These are phyloP conservation scores for Coccomyxa sp. DNA, from an alignment of 139 green algal genomes.

Conservation along the genomic window DNA sequence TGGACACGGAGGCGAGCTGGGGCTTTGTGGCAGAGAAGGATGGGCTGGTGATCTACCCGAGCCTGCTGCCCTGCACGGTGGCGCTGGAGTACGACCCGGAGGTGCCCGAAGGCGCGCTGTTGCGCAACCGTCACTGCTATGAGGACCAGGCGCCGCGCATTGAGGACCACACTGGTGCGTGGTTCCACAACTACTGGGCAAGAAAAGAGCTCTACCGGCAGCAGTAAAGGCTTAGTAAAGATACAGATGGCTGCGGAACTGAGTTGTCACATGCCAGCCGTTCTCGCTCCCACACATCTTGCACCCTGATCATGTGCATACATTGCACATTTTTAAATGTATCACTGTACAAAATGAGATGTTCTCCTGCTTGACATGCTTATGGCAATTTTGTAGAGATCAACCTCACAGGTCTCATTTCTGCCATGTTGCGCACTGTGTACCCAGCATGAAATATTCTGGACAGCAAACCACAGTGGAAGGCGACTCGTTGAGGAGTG, in stretches of 20 bases:
- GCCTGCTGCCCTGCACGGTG: slow-evolving; percentile 2
- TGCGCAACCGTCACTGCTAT: neutral
- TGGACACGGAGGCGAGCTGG: neutral
- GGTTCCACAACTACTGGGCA: neutral
- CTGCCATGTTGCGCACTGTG: too few species aligned
- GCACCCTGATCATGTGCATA: neutral
- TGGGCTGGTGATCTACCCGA: neutral
- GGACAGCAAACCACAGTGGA: too few species aligned
- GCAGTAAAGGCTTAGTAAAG: neutral
- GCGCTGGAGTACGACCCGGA: neutral
- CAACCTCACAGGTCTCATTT: too few species aligned
- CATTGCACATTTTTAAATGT: neutral
- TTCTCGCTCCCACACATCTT: neutral
- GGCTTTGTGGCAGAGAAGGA: neutral
- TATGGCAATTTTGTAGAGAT: too few species aligned
- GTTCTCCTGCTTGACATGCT: too few species aligned
- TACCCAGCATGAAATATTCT: too few species aligned
- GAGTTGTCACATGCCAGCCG: neutral
- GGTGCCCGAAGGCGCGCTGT: neutral
- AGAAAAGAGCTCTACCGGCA: neutral
- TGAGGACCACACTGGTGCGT: neutral
- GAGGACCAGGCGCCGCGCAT: neutral
- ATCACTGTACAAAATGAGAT: too few species aligned
- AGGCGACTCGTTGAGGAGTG: too few species aligned
- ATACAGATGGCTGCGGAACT: too few species aligned